These are phyloP conservation scores for Trichoderma gamsii DNA, from an alignment of 495 filamentous ascomycete species.

Conservation along the genomic window DNA sequence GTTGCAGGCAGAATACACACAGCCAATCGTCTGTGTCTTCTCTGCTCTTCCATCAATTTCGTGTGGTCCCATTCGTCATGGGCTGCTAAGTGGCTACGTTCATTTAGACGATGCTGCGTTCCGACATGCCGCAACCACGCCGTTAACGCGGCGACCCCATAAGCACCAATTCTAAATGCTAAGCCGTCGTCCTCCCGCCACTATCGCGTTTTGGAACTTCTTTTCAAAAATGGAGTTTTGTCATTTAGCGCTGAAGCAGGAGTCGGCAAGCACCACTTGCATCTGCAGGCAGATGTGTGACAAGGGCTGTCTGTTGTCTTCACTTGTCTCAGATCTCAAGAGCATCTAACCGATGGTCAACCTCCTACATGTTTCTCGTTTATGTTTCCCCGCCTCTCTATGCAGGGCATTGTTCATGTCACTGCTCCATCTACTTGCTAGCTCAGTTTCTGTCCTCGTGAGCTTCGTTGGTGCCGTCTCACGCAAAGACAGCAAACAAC, in stretches of 20 bases:
- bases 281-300: not conserved
- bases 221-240: not conserved
- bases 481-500: not conserved
- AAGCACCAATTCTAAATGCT: not conserved
- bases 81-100: constrained; percentile 3
- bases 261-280: no score
- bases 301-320: not conserved
- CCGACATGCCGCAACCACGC: constrained; percentile 3
- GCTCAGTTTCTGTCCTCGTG: constrained; percentile 10
- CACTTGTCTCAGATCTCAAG: not conserved
- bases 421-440: not conserved
- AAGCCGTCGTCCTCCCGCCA: not conserved
- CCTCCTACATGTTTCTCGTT: not conserved
- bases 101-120: not conserved
- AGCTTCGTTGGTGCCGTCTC: not conserved
- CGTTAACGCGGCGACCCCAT: constrained; percentile 1
- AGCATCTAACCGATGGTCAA: not conserved
- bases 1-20: not conserved
- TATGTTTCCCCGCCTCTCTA: not conserved
- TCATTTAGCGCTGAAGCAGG: not conserved
- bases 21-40: not conserved
- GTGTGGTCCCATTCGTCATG: not conserved
- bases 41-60: not conserved
- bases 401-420: not conserved
- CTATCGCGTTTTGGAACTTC: not conserved